Base-by-base conservation (phyloP, 768 basidiomycete genomes). In the Boletus huronensis region DNA sequence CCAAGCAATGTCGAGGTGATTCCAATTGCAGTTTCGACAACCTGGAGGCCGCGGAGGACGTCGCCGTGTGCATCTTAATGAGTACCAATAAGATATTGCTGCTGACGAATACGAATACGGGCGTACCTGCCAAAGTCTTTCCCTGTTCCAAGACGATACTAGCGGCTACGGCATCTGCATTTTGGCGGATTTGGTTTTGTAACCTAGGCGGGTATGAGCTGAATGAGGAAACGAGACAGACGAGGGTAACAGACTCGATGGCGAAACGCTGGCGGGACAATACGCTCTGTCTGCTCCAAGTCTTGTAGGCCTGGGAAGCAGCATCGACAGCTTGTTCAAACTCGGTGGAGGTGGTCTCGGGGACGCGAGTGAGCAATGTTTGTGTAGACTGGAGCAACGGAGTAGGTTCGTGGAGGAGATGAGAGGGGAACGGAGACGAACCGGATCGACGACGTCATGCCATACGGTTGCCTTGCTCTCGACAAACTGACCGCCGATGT, bases 81-180 rank as follows among this genome's bases (percentile, higher is more conserved):
- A 21, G 19, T 40, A 25, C 50, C 14, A 26, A 48, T 55, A 5
- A 38, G 34, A 41, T 17, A 40, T 38, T 38, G 46, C 34, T 51
- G 35, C 43, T 43, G 45, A 41, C 25, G 42, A n/a, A 36, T 28
- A 54, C 4, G 25, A 32, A 47, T 28, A 42, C 9, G n/a, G 28
- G 57, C 72, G 16, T 60, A 89, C 89, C 89, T 58, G 89, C 83
- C 40, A 90, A 72, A 0, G 96, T 99, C 75, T 98, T 98, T 16
- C 96, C 96, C 72, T 98, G 96, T 69, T 98, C 95, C 21, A 98
- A 74, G 25, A 95, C 93, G 52, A 98, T 98, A 62, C 87, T 93
- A 40, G 77, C 79, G 1, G 94, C 95, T 51, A 99, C 80, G 47
- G 86, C 87, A 63, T 93, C 92, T 8, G 87, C 80, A 68, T 98